Base-by-base conservation (phyloP, 495 filamentous ascomycete genomes). In the Talaromyces borbonicus region DNA sequence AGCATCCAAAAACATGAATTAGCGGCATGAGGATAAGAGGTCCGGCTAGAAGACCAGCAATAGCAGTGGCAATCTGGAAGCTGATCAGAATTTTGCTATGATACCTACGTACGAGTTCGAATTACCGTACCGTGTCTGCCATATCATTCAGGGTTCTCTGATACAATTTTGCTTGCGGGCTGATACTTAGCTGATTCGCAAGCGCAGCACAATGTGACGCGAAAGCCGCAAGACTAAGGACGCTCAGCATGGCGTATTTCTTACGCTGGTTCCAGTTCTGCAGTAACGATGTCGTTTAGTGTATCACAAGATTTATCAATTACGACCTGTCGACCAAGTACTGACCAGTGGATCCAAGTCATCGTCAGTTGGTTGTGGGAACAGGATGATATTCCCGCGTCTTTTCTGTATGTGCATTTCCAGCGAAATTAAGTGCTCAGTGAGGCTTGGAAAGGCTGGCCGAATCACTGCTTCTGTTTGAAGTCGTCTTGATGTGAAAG, bases 161-260 rank as follows among this genome's bases (percentile, higher is more conserved):
- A 35, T 67, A 67, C 4, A 63, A 46, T 2, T 50, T 33, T 9
- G 60, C 56, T 47, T 65, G 64, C 31, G 58, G 38, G n/a, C 48
- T 49, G 31, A 62, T 43, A 26, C 61, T 56, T 7, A 50, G 42
- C 43, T 54, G 53, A 36, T 47, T 40, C 14, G 45, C 47, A 6
- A 40, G 27, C 41, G 43, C 32, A 15, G 51, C 20, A 24, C 31
- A 30, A 35, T 45, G 27, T 18, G 47, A 48, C 27, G 47, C 41
- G 16, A 54, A 54, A 16, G 24, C 26, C 14, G 35, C 47, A 20
- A 56, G 31, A 16, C 47, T 50, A 11, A 56, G 26, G 5, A 43
- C 45, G n/a, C 33, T 27, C 15, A 56, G 30, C 3, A 53, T 33
- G 3, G 31, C 24, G 27, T 52, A 52, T 25, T 47, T 47, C 22